Evolutionary conservation across 306 rosid genomes (phyloP), one percentile per base, ranked within the genome.

Genomic region (Lathyrus sativus): DNA sequence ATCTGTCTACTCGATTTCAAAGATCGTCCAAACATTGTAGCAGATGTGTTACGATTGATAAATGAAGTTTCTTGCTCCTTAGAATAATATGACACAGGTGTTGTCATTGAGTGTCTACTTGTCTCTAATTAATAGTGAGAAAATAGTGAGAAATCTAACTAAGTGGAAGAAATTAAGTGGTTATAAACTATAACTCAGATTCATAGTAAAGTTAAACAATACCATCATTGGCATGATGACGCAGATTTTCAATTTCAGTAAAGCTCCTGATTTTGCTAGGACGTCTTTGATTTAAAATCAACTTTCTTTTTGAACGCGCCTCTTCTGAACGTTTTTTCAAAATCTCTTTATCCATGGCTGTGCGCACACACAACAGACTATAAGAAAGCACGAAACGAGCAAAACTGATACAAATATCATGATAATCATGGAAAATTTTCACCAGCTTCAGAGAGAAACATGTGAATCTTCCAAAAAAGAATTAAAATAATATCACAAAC

Each of bases 401-500:
- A 37, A 59, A 31, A 60, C n/a, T 60, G 38, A 9, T 60, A 60
- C 44, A 60, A 35, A 15, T 35, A 15, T 35, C 37, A 58, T 13
- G 98, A 84, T 86, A 79, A 79, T 85, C 81, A 19, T 80, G 86
- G 70, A 92, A 90, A 78, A 85, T 88, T 77, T 76, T 85, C 75
- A 88, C 84, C 78, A 89, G 86, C 76, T 86, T 81, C 81, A 86
- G 79, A 14, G 96, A 91, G 64, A 89, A 83, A 76, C 66, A 1
- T 54, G 37, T 1, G 15, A 7, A 54, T 11, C 60, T 54, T 18
- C 60, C 60, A 54, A 54, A 54, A 53, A 54, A 2, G 17, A 54
- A 24, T 54, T 11, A 54, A 24, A 54, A 54, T 24, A 24, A 54
- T 11, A 54, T 54, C 61, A 26, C 61, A 54, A 11, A 54, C 7